These are phyloP conservation scores for Pyricularia sp. DNA, from an alignment of 2,329 filamentous ascomycete genomes.

Conservation along the genomic window DNA sequence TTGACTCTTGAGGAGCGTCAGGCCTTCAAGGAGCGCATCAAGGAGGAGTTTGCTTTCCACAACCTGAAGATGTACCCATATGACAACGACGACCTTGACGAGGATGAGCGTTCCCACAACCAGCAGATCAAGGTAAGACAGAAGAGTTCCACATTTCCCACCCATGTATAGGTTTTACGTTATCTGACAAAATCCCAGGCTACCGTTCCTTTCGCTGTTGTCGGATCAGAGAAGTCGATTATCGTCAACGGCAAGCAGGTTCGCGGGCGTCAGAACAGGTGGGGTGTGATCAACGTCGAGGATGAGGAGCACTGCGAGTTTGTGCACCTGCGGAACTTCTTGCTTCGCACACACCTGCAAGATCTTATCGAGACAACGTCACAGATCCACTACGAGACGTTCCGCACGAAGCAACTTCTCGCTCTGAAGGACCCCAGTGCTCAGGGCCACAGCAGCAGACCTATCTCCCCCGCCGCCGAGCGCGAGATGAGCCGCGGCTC, in stretches of 20 bases:
- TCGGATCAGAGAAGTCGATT: slow-evolving; percentile 96
- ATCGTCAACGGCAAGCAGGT: slow-evolving; percentile 97
- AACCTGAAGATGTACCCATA: slow-evolving; percentile 99
- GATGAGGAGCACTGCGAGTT: slow-evolving; percentile 99
- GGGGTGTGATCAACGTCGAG: slow-evolving; percentile 99
- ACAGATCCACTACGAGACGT: slow-evolving; percentile 99
- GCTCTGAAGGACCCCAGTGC: slow-evolving; percentile 97
- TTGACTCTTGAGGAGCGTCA: slow-evolving; percentile 91
- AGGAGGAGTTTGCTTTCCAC: slow-evolving; percentile 99
- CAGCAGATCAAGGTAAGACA: slow-evolving; percentile 81
- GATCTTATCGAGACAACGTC: slow-evolving; percentile 98
- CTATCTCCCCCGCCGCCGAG: slow-evolving; percentile 91
- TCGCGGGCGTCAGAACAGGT: slow-evolving; percentile 94
- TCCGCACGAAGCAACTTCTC: slow-evolving; percentile 97
- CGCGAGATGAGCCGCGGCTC: slow-evolving; percentile 94
- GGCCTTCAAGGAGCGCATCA: slow-evolving; percentile 98
- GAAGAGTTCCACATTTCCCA: background rate
- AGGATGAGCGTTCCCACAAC: slow-evolving; percentile 90
- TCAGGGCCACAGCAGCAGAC: slow-evolving; percentile 71
- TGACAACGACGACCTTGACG: slow-evolving; percentile 97
- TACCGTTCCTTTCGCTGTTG: slow-evolving; percentile 93
- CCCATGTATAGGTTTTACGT: background rate
- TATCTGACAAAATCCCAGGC: slow-evolving; percentile 39
- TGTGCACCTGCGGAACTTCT: slow-evolving; percentile 95
- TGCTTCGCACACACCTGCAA: slow-evolving; percentile 95